Base-by-base conservation (phyloP, 129 eudicot genomes). In the Flaveria brownii region DNA sequence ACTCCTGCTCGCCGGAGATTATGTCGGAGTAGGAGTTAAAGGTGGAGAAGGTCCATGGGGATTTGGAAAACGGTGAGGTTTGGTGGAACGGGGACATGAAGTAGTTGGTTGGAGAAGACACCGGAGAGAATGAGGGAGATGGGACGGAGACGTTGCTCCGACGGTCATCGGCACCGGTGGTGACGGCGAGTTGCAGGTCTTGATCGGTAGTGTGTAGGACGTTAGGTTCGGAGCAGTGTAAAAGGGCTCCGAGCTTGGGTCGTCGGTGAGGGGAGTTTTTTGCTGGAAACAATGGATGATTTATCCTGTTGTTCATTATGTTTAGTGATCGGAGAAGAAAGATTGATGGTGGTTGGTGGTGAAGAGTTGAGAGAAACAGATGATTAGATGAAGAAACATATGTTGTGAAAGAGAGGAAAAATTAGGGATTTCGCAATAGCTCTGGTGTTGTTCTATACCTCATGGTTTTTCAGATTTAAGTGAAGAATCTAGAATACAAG, bases 21-120 rank as follows among this genome's bases (percentile, higher is more conserved):
- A 18, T 42, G 14, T 10, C 64, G 4, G 23, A 20, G 13, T 2
- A 16, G 1, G 68, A 2, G 36, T 26, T 26, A 14, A 25, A 14
- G 17, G 33, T 7, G 0, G 62, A 23, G 41, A 81, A 30, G 61
- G 57, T 83, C 97, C 97, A 92, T 0, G 97, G 97, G 0, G 97
- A 92, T 9, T 89, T 92, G 0, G 75, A 18, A 62, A 52, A 87
- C 2, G 96, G 97, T 3, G 95, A 88, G 0, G 84, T 65, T 23
- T 78, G 89, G 72, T 57, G 72, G 52, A 81, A 88, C 0, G 94
- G 92, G 0, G 94, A 86, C 76, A 82, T 77, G 73, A 12, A 22
- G 62, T 84, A 77, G 63, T 70, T 72, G 0, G 91, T 80, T 4
- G 97, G 85, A 1, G 92, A 76, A 20, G 77, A 47, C 22, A 45